These are phyloP conservation scores for Crithidia mellificae DNA, from an alignment of 208 protist species.

Conservation along the genomic window DNA sequence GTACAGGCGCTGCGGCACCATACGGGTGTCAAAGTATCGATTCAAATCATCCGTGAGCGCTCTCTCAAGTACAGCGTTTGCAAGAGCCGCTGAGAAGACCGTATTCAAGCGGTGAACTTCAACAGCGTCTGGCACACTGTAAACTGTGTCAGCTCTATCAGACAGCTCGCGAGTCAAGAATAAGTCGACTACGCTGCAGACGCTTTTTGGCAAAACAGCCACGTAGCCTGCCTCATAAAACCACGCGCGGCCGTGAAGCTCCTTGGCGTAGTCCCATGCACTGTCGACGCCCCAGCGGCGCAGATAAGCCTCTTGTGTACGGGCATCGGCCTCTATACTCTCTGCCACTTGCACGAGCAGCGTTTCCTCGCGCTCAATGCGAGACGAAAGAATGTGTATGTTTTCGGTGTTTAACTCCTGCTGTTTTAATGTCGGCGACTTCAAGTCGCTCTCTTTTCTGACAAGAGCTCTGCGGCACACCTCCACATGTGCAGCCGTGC, in stretches of 20 bases:
- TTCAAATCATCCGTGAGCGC: slow-evolving; percentile 1
- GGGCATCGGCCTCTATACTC: slow-evolving; percentile 11
- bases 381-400: not conserved
- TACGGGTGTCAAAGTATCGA: not conserved
- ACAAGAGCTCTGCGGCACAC: slow-evolving; percentile 9
- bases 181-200: slow-evolving; percentile 15
- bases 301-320: slow-evolving; percentile 14
- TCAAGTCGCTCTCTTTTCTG: too few species aligned
- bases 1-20: slow-evolving; percentile 26
- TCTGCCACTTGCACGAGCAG: slow-evolving; percentile 25
- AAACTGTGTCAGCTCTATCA: not conserved
- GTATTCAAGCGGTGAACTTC: not conserved
- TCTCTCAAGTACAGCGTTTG: slow-evolving; percentile 3
- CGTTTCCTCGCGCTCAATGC: slow-evolving; percentile 20
- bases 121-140: not conserved
- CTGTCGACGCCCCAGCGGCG: slow-evolving; percentile 26
- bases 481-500: slow-evolving; percentile 23
- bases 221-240: slow-evolving; percentile 13
- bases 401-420: not conserved
- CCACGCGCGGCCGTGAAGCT: slow-evolving; percentile 27
- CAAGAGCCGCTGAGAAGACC: not conserved
- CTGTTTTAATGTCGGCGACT: too few species aligned
- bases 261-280: slow-evolving; percentile 24
- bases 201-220: slow-evolving; percentile 4
- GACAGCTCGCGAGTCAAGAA: slow-evolving; percentile 43